Percentiles rank a stretch among this genome's conserved stretches.
phyloP scores from a whole-genome alignment of 352 stramenopile genomes.

The Thalassiosira gravida region DNA sequence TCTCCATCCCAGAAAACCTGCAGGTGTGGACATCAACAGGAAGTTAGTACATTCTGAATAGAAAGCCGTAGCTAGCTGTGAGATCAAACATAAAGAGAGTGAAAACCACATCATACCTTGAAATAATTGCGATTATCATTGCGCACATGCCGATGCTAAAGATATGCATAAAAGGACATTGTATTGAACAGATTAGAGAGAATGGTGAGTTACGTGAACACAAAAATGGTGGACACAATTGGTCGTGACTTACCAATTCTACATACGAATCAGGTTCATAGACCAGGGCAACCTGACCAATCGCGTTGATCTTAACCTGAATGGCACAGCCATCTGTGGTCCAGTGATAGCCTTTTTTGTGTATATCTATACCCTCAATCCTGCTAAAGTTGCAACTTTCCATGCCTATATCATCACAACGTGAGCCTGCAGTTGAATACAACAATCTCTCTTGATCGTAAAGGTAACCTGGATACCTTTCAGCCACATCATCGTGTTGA shows the following conservation, averaged over 20 bases:
- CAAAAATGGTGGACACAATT: too few relatives aligned
- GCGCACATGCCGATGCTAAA: constrained; percentile 46
- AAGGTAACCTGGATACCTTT: constrained; percentile 46
- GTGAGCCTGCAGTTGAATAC: constrained; percentile 41
- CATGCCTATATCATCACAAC: constrained; percentile 21
- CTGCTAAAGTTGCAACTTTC: constrained; percentile 57
- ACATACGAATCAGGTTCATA: constrained; percentile 53
- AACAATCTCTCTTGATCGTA: constrained; percentile 60
- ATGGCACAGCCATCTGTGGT: constrained; percentile 53
- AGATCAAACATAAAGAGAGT: constrained; percentile 39
- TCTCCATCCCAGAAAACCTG: constrained; percentile 58
- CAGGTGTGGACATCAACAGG: neutral
- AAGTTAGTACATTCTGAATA: too few relatives aligned
- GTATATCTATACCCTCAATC: constrained; percentile 41
- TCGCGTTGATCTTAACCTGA: constrained; percentile 64
- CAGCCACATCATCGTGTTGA: constrained; percentile 26
- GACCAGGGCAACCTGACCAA: constrained; percentile 64
- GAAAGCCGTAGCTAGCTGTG: too few relatives aligned
- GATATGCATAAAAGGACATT: constrained; percentile 40
- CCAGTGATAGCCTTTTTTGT: constrained; percentile 60
- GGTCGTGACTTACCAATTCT: neutral
- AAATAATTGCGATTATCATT: constrained; percentile 67
- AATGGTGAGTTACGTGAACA: too few relatives aligned
- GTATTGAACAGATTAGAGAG: too few relatives aligned
- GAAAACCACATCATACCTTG: constrained; percentile 63